phyloP scores from a whole-genome alignment of 2,329 filamentous ascomycete genomes.

The Aspergillus quadricinctus region DNA sequence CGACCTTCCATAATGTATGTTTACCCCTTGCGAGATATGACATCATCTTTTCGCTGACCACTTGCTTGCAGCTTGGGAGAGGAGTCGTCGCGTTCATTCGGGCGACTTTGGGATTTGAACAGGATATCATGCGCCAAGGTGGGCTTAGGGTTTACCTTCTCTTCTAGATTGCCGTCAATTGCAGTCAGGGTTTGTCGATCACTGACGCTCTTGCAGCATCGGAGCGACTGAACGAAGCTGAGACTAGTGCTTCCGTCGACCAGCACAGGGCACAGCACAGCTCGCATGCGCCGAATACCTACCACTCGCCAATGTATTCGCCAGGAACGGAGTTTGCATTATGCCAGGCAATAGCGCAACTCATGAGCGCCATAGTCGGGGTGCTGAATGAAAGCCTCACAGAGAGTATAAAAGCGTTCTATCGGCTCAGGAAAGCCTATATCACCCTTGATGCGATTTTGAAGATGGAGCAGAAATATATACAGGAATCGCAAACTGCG shows the following conservation, averaged over 20 bases:
- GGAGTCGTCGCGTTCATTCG: constrained; percentile 80
- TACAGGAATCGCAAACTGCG: constrained; percentile 27
- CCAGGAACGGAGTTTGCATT: constrained; percentile 83
- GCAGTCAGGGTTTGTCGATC: not conserved
- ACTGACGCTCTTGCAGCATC: constrained; percentile 51
- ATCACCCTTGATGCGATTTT: constrained; percentile 75
- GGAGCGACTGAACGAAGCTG: constrained; percentile 66
- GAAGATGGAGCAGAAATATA: constrained; percentile 63
- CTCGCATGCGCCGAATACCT: constrained; percentile 45
- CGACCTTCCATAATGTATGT: constrained; percentile 74
- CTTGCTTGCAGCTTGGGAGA: constrained; percentile 59
- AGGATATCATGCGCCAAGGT: constrained; percentile 79
- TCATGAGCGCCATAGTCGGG: constrained; percentile 83
- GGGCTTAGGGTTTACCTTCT: constrained; percentile 12
- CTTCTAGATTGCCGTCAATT: not conserved
- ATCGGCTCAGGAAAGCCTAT: constrained; percentile 86
- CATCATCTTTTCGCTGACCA: constrained; percentile 8
- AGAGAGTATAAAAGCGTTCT: constrained; percentile 86
- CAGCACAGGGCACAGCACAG: constrained; percentile 70
- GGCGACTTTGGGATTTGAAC: constrained; percentile 85
- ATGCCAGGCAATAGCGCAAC: constrained; percentile 76
- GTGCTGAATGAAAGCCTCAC: constrained; percentile 91
- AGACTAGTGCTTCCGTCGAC: constrained; percentile 70
- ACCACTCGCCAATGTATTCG: constrained; percentile 65
- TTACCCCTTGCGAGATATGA: constrained; percentile 1